Base-by-base conservation (phyloP, 2,329 filamentous ascomycete genomes). In the Nigrograna mackinnonii region DNA sequence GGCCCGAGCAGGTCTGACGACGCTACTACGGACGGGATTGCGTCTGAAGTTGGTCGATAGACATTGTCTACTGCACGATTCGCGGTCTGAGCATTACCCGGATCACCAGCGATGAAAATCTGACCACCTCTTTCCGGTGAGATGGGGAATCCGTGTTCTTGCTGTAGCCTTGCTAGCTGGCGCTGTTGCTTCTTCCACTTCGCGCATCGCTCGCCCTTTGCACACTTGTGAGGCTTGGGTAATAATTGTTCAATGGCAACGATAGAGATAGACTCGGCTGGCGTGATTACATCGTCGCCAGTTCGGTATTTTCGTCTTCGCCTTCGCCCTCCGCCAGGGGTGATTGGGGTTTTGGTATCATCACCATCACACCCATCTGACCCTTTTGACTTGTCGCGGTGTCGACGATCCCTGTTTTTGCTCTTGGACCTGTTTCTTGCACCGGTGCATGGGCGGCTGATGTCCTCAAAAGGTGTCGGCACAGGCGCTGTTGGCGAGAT, bases 1-100 rank as follows among this genome's bases (percentile, higher is more conserved):
- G 88, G 86, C 2, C 91, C 91, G 49, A 97, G 79, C 9, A 95
- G 79, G 68, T 96, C 92, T 1, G 91, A 96, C 1, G 92, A 96
- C 19, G 91, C 92, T 39, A 95, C 86, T 7, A 96, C 79, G 2
- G 91, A 96, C 7, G 87, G 88, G 3, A 86, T 81, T 16, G 82
- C 82, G 55, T 94, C 86, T 5, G 89, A 92, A 19, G 84, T 75
- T 9, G 89, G 87, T 32, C 86, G 83, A 50, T 80, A 68, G 76
- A 82, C 56, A 60, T 77, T 60, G 69, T 75, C 63, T 42, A 78
- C 62, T 22, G 78, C 77, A 51, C 83, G 79, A 20, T 64, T 60
- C 5, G 78, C 75, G 22, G 85, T 89, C 44, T 78, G 72, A 6
- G 89, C 80, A 63, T 94, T 94, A 39, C 89, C 87, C 9, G 87